Evolutionary conservation across 129 eudicot genomes (phyloP).

Genomic region (Helichrysum umbraculigerum): DNA sequence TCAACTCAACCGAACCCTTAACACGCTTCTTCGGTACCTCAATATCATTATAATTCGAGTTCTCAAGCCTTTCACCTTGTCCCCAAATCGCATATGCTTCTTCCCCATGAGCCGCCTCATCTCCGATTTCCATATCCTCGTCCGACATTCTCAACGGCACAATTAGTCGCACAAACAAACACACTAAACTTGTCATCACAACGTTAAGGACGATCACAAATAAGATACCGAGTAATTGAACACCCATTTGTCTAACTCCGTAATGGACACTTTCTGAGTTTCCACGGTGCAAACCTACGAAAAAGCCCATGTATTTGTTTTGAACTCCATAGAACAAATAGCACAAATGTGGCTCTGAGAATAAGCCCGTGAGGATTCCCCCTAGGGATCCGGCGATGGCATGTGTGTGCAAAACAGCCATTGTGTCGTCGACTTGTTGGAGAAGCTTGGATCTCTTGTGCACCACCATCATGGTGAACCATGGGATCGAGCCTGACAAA

Average conservation of each 20-base stretch:
- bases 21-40: constrained; percentile 29
- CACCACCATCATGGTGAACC: constrained; percentile 80
- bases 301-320: constrained; percentile 42
- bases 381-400: constrained; percentile 67
- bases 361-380: constrained; percentile 66
- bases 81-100: constrained; percentile 83
- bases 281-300: constrained; percentile 41
- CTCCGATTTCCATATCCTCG: constrained; percentile 72
- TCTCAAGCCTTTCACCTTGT: constrained; percentile 60
- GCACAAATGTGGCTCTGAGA: constrained; percentile 53
- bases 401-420: constrained; percentile 68
- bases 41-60: constrained; percentile 39
- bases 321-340: constrained; percentile 36
- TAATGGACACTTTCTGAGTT: neutral
- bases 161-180: constrained; percentile 43
- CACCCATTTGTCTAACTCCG: constrained; percentile 62
- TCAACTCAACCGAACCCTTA: constrained; percentile 45
- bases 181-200: constrained; percentile 54
- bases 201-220: constrained; percentile 45
- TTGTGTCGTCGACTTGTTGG: constrained; percentile 60
- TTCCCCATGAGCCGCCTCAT: constrained; percentile 71
- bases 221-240: constrained; percentile 51
- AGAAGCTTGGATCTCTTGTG: constrained; percentile 59
- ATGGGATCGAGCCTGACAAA: constrained; percentile 60
- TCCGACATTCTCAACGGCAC: constrained; percentile 65